Evolutionary conservation across 1,284 basidiomycete genomes (phyloP).

Genomic region (Lentinula novae-zelandiae): DNA sequence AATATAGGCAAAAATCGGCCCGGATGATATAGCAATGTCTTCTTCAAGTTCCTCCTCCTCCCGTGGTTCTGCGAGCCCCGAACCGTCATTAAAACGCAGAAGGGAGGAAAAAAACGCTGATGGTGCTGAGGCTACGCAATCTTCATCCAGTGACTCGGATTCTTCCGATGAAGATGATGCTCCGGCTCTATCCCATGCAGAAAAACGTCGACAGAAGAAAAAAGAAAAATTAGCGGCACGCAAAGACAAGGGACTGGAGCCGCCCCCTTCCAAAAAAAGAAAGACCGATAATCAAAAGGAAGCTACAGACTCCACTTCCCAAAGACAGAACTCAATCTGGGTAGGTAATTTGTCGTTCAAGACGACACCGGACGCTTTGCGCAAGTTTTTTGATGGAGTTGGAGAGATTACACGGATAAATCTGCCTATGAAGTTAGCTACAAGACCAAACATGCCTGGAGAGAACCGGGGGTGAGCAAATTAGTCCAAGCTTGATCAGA

Average conservation of each 20-base stretch:
- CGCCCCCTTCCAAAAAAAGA: constrained; percentile 37
- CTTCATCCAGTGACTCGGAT: constrained; percentile 10
- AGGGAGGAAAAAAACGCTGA: not conserved
- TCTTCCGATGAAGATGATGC: constrained; percentile 25
- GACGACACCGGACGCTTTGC: constrained; percentile 73
- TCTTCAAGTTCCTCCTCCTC: constrained; percentile 6
- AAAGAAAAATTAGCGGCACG: constrained; percentile 32
- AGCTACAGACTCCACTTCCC: constrained; percentile 20
- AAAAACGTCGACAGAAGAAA: constrained; percentile 61
- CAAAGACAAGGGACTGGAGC: constrained; percentile 16
- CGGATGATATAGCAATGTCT: not conserved
- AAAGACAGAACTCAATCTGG: constrained; percentile 86
- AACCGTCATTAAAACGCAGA: constrained; percentile 14
- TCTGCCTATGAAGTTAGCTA: constrained; percentile 63
- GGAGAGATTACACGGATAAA: constrained; percentile 73
- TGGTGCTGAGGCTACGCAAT: constrained; percentile 1
- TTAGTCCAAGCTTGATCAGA: constrained; percentile 13
- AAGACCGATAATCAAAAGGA: constrained; percentile 39
- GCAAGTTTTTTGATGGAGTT: constrained; percentile 67
- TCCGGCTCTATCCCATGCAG: constrained; percentile 68
- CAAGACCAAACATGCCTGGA: constrained; percentile 35
- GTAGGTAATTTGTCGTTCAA: constrained; percentile 94
- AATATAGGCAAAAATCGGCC: not conserved
- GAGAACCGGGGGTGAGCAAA: constrained; percentile 66
- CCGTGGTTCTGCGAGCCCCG: constrained; percentile 5